Evolutionary conservation across 202 grass and related monocot species (phyloP), one percentile per base, ranked within the genome.

Genomic region (Miscanthus sacchariflorus): DNA sequence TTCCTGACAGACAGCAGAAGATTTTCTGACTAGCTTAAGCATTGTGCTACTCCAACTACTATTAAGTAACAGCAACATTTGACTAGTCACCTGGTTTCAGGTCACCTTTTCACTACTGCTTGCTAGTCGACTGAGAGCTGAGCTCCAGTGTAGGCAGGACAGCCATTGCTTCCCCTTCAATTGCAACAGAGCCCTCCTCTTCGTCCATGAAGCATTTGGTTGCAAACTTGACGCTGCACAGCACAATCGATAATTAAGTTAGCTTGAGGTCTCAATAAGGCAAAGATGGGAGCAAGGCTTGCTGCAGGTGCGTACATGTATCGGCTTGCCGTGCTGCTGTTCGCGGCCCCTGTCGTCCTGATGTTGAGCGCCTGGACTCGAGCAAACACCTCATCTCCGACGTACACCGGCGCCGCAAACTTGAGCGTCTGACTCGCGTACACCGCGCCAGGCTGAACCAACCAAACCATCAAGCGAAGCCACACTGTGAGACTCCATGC

Each of bases 141-240:
- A 93, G 45, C 44, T 36, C 33, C 18, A 92, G 46, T 44, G 94
- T 87, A 4, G 95, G 83, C 35, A 96, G 58, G 14, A 97, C 21
- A 52, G 88, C 68, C 38, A 86, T 89, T 4, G 95, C 89, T 83
- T 97, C 92, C n/a, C 92, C 95, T 24, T 88, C 90, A 14, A 97
- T 66, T 19, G 71, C 77, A 15, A 86, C 87, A 69, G 18, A 19
- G 49, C 45, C 36, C 12, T 84, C 78, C 66, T 73, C 85, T 72
- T 88, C 75, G 45, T 78, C 81, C 17, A 79, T 75, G 56, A 94
- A 93, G 78, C 95, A 94, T 81, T 93, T 94, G 61, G 92, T 90
- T 44, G 77, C 72, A 21, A 97, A 92, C 68, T 91, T 92, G 38
- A 90, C 90, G 0, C 95, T 96, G 92, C 5, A 1, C 83, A 44